Percentiles rank a stretch among this genome's conserved stretches.
Evolutionary conservation across 768 basidiomycete genomes (phyloP).

Genomic region (Mrakia frigida): DNA sequence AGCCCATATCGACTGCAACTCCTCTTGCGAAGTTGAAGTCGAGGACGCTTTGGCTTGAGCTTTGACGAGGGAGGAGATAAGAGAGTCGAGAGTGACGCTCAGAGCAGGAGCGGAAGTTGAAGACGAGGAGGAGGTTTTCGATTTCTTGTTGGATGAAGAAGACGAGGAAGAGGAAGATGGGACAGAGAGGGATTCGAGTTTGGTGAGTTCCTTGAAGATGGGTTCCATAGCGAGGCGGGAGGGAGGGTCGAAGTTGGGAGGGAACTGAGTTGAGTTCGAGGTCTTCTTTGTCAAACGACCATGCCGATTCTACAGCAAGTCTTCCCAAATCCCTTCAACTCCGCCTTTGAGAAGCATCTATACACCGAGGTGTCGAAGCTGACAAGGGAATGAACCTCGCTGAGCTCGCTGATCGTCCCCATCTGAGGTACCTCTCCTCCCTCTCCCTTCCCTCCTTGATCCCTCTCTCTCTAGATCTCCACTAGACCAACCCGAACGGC

Average conservation of each 20-base stretch:
- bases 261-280: neutral
- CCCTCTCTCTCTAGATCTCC: too few species aligned
- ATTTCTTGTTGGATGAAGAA: constrained; percentile 1
- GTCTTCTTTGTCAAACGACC: too few species aligned
- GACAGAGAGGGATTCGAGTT: constrained; percentile 57
- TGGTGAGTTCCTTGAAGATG: constrained; percentile 70
- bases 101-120: constrained; percentile 42
- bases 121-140: constrained; percentile 37
- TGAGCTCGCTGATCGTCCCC: too few species aligned
- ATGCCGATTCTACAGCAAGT: too few species aligned
- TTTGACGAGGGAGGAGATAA: neutral
- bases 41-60: constrained; percentile 37
- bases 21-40: neutral
- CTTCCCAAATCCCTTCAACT: too few species aligned
- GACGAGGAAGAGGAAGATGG: constrained; percentile 2
- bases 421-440: too few species aligned
- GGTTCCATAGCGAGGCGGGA: constrained; percentile 56
- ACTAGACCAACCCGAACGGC: too few species aligned
- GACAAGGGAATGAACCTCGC: too few species aligned
- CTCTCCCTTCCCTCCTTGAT: too few species aligned
- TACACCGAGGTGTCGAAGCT: too few species aligned
- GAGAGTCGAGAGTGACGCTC: constrained; percentile 7
- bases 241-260: neutral
- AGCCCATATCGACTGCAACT: neutral
- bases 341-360: too few species aligned